Percentiles rank a stretch among this genome's conserved stretches.
Evolutionary conservation across 2,329 filamentous ascomycete genomes (phyloP).

Genomic region (Fusarium robinianum): DNA sequence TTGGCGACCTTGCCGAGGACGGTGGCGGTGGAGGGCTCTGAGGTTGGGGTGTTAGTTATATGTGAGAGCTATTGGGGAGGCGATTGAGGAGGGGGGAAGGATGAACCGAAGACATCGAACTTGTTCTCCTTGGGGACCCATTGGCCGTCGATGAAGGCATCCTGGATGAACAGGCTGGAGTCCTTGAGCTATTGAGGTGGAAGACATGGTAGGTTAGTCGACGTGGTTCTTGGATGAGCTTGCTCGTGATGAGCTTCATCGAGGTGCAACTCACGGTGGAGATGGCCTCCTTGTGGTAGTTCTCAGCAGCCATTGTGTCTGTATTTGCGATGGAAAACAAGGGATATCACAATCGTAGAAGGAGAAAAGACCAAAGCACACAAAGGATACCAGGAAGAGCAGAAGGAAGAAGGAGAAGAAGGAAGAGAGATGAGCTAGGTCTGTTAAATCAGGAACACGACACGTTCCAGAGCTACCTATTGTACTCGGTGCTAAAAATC

Average conservation of each 20-base stretch:
- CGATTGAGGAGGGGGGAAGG: not conserved
- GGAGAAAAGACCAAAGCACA: slow-evolving; percentile 15
- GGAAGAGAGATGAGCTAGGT: not conserved
- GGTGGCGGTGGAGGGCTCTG: slow-evolving; percentile 36
- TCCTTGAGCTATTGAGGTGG: slow-evolving; percentile 31
- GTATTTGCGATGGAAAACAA: slow-evolving; percentile 3
- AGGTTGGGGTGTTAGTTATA: slow-evolving; percentile 7
- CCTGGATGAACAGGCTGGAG: slow-evolving; percentile 36
- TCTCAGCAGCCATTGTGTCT: slow-evolving; percentile 34
- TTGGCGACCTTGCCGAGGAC: slow-evolving; percentile 37
- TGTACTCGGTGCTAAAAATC: too few relatives aligned
- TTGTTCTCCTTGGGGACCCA: slow-evolving; percentile 38
- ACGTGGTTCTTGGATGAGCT: not conserved
- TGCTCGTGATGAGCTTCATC: slow-evolving; percentile 16
- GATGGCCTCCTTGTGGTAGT: slow-evolving; percentile 37
- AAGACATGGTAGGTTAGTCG: slow-evolving; percentile 19
- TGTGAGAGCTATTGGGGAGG: not conserved
- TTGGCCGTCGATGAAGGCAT: slow-evolving; percentile 37
- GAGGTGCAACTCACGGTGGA: slow-evolving; percentile 32
- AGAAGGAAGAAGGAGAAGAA: not conserved
- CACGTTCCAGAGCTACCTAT: too few relatives aligned
- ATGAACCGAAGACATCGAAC: slow-evolving; percentile 37
- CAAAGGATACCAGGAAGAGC: not conserved
- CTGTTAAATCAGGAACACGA: too few relatives aligned
- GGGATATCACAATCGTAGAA: too few relatives aligned